Base-by-base conservation (phyloP, 495 filamentous ascomycete species). In the Aspergillus sclerotiicarbonarius region DNA sequence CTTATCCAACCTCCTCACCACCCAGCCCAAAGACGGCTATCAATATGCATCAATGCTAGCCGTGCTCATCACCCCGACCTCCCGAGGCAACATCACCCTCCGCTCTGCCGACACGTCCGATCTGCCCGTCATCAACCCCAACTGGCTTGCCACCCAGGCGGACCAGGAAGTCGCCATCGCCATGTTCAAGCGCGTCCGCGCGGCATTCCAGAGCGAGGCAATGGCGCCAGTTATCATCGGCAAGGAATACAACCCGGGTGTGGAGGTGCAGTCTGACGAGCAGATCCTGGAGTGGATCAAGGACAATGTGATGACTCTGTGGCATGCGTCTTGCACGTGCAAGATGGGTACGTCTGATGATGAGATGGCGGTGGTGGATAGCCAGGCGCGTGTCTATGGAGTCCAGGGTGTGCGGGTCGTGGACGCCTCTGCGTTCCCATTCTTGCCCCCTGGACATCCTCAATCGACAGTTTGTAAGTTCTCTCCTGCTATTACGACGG, bases 71-170 rank as follows among this genome's bases (percentile, higher is more conserved):
- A 67, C 83, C 0, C 81, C 84, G 0, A 59, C 74, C 1, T 84
- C 81, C 0, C 73, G 83, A 0, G 85, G 86, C 32, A 84, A 71
- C 51, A 74, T 89, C 6, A 81, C 75, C 1, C 76, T 89, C 53
- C 55, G 61, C 4, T 79, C 72, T 0, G 54, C 71, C 9, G 62
- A 76, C 57, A 81, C 73, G 0, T 31, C 48, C 0, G 76, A 78
- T 51, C 62, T 65, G 0, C 86, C 85, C 0, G 53, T 81, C 15
- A 80, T 89, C 60, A 76, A 83, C 53, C 76, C 78, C 0, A 76
- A 76, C 55, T 87, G 76, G 74, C 73, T 89, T 1, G 72, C 63
- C 15, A 59, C 77, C 30, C 59, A 64, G 13, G 66, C 75, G 0
- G 84, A 88, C 49, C 58, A 69, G n/a, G 82, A 83, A 41, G 62